Percentiles rank a stretch among this genome's conserved stretches.
Conservation (phyloP, 1,284 basidiomycete genomes). For the Ganoderma lingzhi region DNA sequence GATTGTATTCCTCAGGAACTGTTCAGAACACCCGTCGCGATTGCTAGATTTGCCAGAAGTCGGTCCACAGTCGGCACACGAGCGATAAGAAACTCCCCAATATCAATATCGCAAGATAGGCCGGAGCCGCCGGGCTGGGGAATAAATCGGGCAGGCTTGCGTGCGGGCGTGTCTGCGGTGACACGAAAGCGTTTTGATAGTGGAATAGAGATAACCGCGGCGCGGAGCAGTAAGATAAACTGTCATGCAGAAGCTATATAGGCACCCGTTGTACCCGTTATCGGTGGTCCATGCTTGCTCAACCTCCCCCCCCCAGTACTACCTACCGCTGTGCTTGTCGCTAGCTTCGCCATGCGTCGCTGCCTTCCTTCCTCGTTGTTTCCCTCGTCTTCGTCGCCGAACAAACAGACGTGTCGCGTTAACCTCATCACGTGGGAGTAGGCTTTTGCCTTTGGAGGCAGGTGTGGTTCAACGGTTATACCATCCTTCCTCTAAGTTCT, state of each 20-base stretch:
- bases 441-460: constrained; percentile 6
- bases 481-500: neutral
- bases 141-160: neutral
- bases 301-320: neutral
- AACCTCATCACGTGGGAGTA: neutral
- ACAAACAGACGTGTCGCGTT: constrained; percentile 1
- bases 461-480: constrained; percentile 3
- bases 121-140: neutral
- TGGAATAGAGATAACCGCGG: constrained; percentile 7
- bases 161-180: neutral
- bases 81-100: constrained; percentile 1
- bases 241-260: constrained; percentile 1
- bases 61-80: neutral
- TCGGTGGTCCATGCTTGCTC: neutral
- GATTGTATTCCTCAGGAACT: neutral
- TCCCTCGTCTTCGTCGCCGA: neutral
- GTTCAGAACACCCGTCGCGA: neutral
- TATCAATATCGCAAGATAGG: neutral
- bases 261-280: neutral
- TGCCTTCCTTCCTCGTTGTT: neutral
- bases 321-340: neutral
- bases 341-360: neutral
- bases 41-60: neutral
- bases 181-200: constrained; percentile 2
- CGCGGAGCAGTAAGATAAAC: neutral